These are phyloP conservation scores for Phytophthora boehmeriae DNA, from an alignment of 352 stramenopile genomes.

Conservation along the genomic window DNA sequence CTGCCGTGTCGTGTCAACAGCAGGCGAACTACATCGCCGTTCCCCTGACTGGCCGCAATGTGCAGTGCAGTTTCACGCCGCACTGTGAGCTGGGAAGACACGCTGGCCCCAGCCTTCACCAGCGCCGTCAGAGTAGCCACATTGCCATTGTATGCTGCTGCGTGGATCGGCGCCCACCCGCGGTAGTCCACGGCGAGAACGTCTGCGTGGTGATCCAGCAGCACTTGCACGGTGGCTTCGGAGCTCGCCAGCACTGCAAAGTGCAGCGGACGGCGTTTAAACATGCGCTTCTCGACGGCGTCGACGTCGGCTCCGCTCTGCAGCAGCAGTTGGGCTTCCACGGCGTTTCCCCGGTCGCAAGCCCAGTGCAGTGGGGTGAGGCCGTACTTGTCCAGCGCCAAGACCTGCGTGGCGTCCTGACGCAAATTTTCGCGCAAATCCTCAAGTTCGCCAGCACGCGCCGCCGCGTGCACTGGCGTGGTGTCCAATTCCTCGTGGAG, in stretches of 20 bases:
- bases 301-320: conserved; percentile 46
- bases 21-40: conserved; percentile 23
- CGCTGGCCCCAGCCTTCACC: conserved; percentile 26
- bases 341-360: conserved; percentile 55
- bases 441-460: conserved; percentile 48
- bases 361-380: conserved; percentile 80
- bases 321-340: conserved; percentile 40
- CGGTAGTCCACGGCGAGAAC: conserved; percentile 57
- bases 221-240: conserved; percentile 34
- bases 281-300: conserved; percentile 66
- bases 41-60: conserved; percentile 36
- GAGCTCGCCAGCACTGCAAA: conserved; percentile 61
- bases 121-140: conserved; percentile 24
- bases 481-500: conserved; percentile 45
- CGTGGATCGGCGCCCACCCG: conserved; percentile 61
- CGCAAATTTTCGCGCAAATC: conserved; percentile 43
- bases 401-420: conserved; percentile 32
- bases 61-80: conserved; percentile 43
- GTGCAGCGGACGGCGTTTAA: conserved; percentile 70
- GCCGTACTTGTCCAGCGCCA: conserved; percentile 67
- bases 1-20: conserved; percentile 25
- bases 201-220: conserved; percentile 48
- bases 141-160: conserved; percentile 52
- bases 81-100: conserved; percentile 26
- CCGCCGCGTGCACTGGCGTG: conserved; percentile 61